Evolutionary conservation across 257 asterid species (phyloP), one percentile per base, ranked within the genome.

Genomic region (Mitragyna speciosa): DNA sequence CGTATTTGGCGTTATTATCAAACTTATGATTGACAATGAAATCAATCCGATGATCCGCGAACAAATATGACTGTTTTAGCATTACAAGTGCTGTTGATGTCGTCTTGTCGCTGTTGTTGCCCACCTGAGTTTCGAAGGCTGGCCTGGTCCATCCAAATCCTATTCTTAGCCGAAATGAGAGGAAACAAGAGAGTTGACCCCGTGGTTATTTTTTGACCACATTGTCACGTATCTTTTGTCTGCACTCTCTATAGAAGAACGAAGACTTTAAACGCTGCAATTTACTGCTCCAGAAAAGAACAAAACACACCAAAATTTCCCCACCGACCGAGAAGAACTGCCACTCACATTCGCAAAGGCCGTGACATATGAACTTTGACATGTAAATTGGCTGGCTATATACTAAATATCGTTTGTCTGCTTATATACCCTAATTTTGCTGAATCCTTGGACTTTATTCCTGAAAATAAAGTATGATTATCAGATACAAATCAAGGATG

Each of bases 151-250:
- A 26, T 63, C 56, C 14, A 43, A 26, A 61, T 76, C 71, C 66
- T 61, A 43, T 24, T 39, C 56, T n/a, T 33, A 51, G 49, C 70
- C 70, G n/a, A 26, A 76, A 47, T 0, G 45, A 39, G 71, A 58
- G 16, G 45, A 15, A 77, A 72, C 69, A 61, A 51, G 76, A 51
- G 76, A 45, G 76, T 79, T 83, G 83, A 79, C 84, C 82, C 72
- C 26, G 69, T 4, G 66, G 71, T 73, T 78, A 33, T 51, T 74
- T 83, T 78, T 83, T 78, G 83, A 83, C 80, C 73, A 54, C 65
- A 70, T 76, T 56, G 75, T 79, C 17, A 75, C 66, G 36, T 56
- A 26, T 36, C 59, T 39, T 51, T 78, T 66, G 77, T 78, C 51
- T 73, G 52, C 56, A 65, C 72, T 33, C 26, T 39, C 79, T 47